Conservation (phyloP, 1,284 basidiomycete genomes). For the Tilletia indica region DNA sequence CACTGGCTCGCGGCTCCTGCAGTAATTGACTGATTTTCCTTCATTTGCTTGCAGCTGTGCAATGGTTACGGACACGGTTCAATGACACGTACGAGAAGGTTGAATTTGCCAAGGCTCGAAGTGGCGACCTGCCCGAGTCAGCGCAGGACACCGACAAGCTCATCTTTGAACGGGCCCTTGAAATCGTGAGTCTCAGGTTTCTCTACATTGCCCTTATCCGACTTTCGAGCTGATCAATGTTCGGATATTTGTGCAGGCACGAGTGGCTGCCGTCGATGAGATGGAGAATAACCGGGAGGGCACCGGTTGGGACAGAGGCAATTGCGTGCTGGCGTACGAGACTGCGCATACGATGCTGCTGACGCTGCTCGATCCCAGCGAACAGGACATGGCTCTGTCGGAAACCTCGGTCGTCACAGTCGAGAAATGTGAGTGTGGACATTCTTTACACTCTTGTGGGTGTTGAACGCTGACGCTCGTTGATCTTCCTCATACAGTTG, state of each 20-base stretch:
- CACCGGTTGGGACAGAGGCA: slow-evolving; percentile 67
- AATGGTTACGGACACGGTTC: slow-evolving; percentile 63
- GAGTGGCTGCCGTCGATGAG: slow-evolving; percentile 86
- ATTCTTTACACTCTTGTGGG: background rate
- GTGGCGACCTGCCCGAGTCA: slow-evolving; percentile 59
- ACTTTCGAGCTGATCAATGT: background rate
- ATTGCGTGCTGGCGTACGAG: slow-evolving; percentile 90
- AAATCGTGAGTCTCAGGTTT: slow-evolving; percentile 63
- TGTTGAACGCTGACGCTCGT: background rate
- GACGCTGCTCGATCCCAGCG: slow-evolving; percentile 81
- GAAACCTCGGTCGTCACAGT: slow-evolving; percentile 43
- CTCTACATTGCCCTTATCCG: background rate
- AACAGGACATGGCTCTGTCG: slow-evolving; percentile 64
- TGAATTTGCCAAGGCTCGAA: slow-evolving; percentile 61
- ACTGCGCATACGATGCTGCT: slow-evolving; percentile 89
- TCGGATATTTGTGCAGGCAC: slow-evolving; percentile 65
- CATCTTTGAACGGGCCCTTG: slow-evolving; percentile 63
- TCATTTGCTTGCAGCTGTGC: slow-evolving; percentile 57
- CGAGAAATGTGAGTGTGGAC: slow-evolving; percentile 37
- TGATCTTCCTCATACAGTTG: slow-evolving; percentile 3
- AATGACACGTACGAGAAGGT: slow-evolving; percentile 65
- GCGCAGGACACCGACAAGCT: slow-evolving; percentile 60
- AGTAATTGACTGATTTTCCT: background rate
- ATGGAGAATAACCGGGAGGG: slow-evolving; percentile 61
- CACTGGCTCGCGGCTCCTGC: background rate